Conservation (phyloP, 495 filamentous ascomycete genomes). For the Penicillium herquei region DNA sequence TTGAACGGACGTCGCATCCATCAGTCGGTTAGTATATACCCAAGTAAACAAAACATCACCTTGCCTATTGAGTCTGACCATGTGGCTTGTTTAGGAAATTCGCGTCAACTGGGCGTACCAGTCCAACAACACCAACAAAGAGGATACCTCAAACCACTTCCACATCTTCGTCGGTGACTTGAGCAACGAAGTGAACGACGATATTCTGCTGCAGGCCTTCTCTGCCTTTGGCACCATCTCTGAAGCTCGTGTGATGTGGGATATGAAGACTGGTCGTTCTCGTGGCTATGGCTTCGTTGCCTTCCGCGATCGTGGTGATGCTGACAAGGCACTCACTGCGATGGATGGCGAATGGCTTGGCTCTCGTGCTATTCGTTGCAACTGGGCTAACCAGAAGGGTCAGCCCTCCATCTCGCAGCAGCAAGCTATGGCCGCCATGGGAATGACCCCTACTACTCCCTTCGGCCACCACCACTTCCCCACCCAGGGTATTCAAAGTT, state of each 20-base stretch:
- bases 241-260: conserved; percentile 99
- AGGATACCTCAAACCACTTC: conserved; percentile 98
- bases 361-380: conserved; percentile 96
- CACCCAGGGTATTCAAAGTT: conserved; percentile 93
- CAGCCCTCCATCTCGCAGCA: conserved; percentile 98
- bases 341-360: conserved; percentile 99
- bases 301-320: conserved; percentile 90
- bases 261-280: conserved; percentile 99
- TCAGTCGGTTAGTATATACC: conserved; percentile 63
- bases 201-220: conserved; percentile 91
- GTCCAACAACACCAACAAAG: conserved; percentile 90
- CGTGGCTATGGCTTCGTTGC: conserved; percentile 98
- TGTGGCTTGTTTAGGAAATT: conserved; percentile 72
- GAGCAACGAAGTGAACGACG: conserved; percentile 98
- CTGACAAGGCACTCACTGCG: conserved; percentile 91
- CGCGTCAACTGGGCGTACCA: conserved; percentile 99
- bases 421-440: conserved; percentile 94
- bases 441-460: conserved; percentile 95
- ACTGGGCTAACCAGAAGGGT: conserved; percentile 99
- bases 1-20: conserved; percentile 94
- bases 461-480: conserved; percentile 98
- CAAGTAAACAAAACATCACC: not conserved
- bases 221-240: conserved; percentile 95
- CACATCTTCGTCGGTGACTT: conserved; percentile 99
- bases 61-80: not conserved